phyloP scores from a whole-genome alignment of 495 filamentous ascomycete species.

The Penicillium argentinense region DNA sequence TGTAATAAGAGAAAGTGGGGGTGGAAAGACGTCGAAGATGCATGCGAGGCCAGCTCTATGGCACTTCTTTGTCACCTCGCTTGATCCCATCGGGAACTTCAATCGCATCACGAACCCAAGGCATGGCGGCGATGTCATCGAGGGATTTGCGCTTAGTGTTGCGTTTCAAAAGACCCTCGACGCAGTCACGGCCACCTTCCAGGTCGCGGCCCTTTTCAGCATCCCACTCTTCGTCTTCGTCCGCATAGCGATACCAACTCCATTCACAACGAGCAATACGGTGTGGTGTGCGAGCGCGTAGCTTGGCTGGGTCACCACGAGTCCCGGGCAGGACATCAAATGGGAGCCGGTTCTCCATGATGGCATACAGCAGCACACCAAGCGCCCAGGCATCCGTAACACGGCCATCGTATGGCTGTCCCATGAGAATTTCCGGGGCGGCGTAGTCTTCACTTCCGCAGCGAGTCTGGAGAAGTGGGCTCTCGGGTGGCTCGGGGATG shows the following conservation, averaged over 20 bases:
- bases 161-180: conserved; percentile 80
- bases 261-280: conserved; percentile 94
- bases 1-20: conserved; percentile 8
- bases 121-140: conserved; percentile 64
- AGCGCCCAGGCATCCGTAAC: conserved; percentile 92
- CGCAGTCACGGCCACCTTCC: conserved; percentile 72
- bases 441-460: conserved; percentile 98
- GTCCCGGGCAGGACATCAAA: conserved; percentile 83
- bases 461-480: conserved; percentile 74
- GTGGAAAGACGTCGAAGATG: not conserved
- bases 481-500: conserved; percentile 69
- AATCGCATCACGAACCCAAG: conserved; percentile 78
- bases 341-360: conserved; percentile 87
- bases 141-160: conserved; percentile 72
- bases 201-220: conserved; percentile 58
- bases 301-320: conserved; percentile 64
- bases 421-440: conserved; percentile 92
- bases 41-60: conserved; percentile 42
- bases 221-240: conserved; percentile 72
- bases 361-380: conserved; percentile 88
- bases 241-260: conserved; percentile 84
- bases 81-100: conserved; percentile 67
- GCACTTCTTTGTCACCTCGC: conserved; percentile 64
- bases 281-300: conserved; percentile 77
- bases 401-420: conserved; percentile 92